phyloP scores from a whole-genome alignment of 1,284 basidiomycete genomes.

The Apiotrichum montevideense region DNA sequence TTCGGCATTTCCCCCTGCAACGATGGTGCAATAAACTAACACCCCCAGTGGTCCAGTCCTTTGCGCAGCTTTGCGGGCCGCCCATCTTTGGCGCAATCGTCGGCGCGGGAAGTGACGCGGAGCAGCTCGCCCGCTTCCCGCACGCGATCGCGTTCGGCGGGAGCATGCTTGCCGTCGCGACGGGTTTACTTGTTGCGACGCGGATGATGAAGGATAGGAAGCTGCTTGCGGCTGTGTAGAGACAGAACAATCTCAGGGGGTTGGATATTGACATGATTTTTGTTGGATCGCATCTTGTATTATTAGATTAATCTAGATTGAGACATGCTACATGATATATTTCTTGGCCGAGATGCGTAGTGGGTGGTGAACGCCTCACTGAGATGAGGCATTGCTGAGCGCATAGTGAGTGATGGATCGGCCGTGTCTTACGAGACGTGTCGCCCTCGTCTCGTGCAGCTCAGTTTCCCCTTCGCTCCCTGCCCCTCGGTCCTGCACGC shows the following conservation, averaged over 20 bases:
- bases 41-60: conserved; percentile 27
- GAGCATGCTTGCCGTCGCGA: conserved; percentile 18
- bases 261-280: neutral
- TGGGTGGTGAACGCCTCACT: too few relatives aligned
- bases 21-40: neutral
- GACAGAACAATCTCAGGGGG: neutral
- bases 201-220: conserved; percentile 12
- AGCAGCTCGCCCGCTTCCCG: conserved; percentile 23
- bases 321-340: too few relatives aligned
- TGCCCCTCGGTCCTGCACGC: neutral
- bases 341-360: too few relatives aligned
- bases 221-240: conserved; percentile 17
- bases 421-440: too few relatives aligned
- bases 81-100: conserved; percentile 37
- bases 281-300: too few relatives aligned
- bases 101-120: conserved; percentile 20
- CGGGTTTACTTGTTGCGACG: conserved; percentile 10
- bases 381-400: too few relatives aligned
- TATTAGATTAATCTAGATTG: too few relatives aligned
- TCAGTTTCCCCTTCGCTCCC: neutral
- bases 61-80: conserved; percentile 31
- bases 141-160: conserved; percentile 27
- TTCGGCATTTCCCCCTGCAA: too few relatives aligned
- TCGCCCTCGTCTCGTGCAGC: too few relatives aligned
- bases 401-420: too few relatives aligned